Conservation (phyloP, 345 rosid species). For the Camelina laxa region DNA sequence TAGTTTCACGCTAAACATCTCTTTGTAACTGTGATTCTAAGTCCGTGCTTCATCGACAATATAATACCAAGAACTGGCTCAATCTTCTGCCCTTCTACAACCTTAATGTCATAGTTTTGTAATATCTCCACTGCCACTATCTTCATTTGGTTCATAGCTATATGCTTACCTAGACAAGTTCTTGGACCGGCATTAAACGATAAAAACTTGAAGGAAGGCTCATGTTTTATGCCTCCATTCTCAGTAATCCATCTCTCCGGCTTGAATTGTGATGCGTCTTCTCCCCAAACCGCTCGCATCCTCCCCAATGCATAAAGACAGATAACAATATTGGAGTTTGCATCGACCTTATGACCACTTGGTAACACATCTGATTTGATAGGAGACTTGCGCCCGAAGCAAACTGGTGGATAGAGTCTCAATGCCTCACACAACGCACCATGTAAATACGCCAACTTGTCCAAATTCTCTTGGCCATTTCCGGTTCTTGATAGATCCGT, state of each 20-base stretch:
- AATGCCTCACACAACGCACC: background rate
- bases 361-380: background rate
- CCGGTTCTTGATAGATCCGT: background rate
- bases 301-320: background rate
- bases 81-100: background rate
- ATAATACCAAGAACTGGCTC: background rate
- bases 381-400: background rate
- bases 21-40: background rate
- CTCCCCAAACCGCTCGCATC: conserved; percentile 6
- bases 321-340: background rate
- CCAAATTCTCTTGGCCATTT: background rate
- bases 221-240: background rate
- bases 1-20: background rate
- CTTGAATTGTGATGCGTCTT: background rate
- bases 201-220: background rate
- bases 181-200: conserved; percentile 1
- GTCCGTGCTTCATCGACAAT: background rate
- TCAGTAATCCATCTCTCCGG: background rate
- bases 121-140: conserved; percentile 8
- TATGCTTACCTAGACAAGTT: conserved; percentile 1
- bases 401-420: background rate
- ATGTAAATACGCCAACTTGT: conserved; percentile 1
- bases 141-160: background rate
- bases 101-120: background rate
- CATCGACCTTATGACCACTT: background rate